Evolutionary conservation across 495 filamentous ascomycete genomes (phyloP).

Genomic region (Penicillium odoratum): DNA sequence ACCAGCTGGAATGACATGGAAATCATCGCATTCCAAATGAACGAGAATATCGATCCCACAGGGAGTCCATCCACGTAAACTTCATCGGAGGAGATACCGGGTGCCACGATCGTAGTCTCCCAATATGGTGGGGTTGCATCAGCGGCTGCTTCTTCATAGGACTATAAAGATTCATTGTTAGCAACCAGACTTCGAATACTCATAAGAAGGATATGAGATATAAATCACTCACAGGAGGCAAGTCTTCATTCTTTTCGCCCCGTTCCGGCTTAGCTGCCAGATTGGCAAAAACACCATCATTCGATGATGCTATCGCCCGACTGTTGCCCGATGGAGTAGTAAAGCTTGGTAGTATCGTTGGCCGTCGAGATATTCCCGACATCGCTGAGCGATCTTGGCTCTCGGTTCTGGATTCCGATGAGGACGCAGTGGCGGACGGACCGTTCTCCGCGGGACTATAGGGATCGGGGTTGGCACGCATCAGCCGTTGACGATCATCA

Average conservation of each 20-base stretch:
- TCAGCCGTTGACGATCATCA: conserved; percentile 83
- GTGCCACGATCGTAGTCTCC: conserved; percentile 97
- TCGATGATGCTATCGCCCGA: conserved; percentile 56
- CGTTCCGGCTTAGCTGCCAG: conserved; percentile 86
- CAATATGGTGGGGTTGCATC: conserved; percentile 97
- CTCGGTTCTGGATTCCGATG: conserved; percentile 36
- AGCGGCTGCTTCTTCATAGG: conserved; percentile 97
- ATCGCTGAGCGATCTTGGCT: conserved; percentile 23
- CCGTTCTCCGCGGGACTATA: conserved; percentile 32
- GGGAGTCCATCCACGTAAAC: conserved; percentile 96
- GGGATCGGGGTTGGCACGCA: conserved; percentile 63
- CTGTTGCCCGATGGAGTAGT: conserved; percentile 36
- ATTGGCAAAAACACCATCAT: conserved; percentile 97
- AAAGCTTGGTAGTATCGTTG: conserved; percentile 54
- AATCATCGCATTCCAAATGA: conserved; percentile 98
- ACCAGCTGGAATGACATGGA: conserved; percentile 97
- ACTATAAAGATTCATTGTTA: conserved; percentile 50
- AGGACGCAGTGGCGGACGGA: conserved; percentile 31
- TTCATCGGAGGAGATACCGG: conserved; percentile 81
- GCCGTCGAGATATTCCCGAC: conserved; percentile 42
- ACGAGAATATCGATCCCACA: conserved; percentile 92
- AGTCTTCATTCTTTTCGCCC: conserved; percentile 77
- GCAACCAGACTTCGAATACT: conserved; percentile 13
- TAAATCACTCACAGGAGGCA: conserved; percentile 80
- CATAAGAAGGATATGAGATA: not conserved